Evolutionary conservation across 1,139 yeast genomes (phyloP), one percentile per base, ranked within the genome.

Genomic region (Suhomyces coccinellae): DNA sequence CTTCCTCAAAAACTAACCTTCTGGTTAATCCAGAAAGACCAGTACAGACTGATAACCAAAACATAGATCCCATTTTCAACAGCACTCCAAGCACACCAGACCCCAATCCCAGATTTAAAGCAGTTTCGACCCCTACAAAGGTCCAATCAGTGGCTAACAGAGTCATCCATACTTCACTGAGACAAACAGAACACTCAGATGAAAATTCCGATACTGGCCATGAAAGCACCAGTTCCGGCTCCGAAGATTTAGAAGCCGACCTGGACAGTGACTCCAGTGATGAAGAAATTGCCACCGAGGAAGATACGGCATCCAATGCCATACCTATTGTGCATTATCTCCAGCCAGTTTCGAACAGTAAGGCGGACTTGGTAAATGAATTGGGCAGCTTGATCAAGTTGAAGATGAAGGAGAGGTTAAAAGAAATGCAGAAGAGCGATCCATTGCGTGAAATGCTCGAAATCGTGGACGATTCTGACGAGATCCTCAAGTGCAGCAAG

Each of bases 361-460:
- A 57, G 28, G 59, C 62, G 4, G 61, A 61, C n/a, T 49, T 78
- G n/a, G 53, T 64, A 17, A 56, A 69, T 33, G 78, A 74, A 49
- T 48, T 80, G 26, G 67, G 69, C 29, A 64, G 79, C 1, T 33
- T 68, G 2, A 58, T 75, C 24, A 71, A 71, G 42, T 50, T 62
- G 5, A 66, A 61, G 28, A 60, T 79, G 0, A 52, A 54, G 15
- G 38, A 50, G 1, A 44, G 43, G 16, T 35, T 47, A 34, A 30
- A 34, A 12, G 14, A 43, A n/a, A 15, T 49, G 26, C 41, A 43
- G 22, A 14, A 43, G 6, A 30, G 42, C 14, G 30, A 44, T 33
- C 20, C 30, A 12, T 20, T 41, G 10, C 36, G 17, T 16, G 32
- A 42, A 14, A 20, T 40, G 5, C 24, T 38, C 6, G 51, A 45